A percentile compares a stretch with the other conserved stretches of the same genome.
These are phyloP conservation scores for Hemisphaericaspora subhashii DNA, from an alignment of 1,139 yeast genomes.

Conservation along the genomic window DNA sequence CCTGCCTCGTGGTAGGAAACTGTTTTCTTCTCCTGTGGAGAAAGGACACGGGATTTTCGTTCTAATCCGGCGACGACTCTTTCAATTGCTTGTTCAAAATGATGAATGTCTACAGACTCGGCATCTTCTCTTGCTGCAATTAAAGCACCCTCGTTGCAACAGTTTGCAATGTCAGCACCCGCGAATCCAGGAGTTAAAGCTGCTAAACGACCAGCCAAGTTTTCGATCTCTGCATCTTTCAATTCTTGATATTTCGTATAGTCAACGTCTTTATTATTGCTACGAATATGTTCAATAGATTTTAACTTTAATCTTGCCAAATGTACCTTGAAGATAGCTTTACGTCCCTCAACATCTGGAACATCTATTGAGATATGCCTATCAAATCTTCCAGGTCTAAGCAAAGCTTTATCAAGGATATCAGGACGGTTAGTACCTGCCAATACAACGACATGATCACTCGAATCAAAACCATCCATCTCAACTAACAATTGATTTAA, in stretches of 20 bases:
- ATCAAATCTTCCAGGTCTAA: conserved; percentile 85
- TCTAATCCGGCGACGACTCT: conserved; percentile 82
- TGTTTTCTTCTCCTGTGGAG: conserved; percentile 69
- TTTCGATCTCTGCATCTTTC: conserved; percentile 50
- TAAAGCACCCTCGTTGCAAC: conserved; percentile 80
- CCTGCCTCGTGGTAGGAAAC: conserved; percentile 88
- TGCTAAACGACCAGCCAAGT: conserved; percentile 68
- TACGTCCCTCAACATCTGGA: conserved; percentile 79
- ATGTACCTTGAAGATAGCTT: conserved; percentile 72
- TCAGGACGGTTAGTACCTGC: conserved; percentile 87
- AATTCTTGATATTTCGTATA: conserved; percentile 51
- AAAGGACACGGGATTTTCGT: conserved; percentile 65
- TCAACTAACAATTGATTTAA: conserved; percentile 77
- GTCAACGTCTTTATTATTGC: conserved; percentile 39
- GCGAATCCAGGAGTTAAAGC: conserved; percentile 84
- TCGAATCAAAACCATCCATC: conserved; percentile 78
- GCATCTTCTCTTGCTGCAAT: conserved; percentile 75
- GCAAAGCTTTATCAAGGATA: conserved; percentile 70
- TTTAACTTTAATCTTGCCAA: conserved; percentile 52
- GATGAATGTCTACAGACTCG: conserved; percentile 52
- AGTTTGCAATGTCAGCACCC: conserved; percentile 85
- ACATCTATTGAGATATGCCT: conserved; percentile 72
- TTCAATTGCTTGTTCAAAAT: conserved; percentile 80
- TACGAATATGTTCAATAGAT: conserved; percentile 42
- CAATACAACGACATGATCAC: conserved; percentile 76